Percentiles rank a stretch among this genome's conserved stretches.
phyloP scores from a whole-genome alignment of 345 rosid species.

The Populus nigra region DNA sequence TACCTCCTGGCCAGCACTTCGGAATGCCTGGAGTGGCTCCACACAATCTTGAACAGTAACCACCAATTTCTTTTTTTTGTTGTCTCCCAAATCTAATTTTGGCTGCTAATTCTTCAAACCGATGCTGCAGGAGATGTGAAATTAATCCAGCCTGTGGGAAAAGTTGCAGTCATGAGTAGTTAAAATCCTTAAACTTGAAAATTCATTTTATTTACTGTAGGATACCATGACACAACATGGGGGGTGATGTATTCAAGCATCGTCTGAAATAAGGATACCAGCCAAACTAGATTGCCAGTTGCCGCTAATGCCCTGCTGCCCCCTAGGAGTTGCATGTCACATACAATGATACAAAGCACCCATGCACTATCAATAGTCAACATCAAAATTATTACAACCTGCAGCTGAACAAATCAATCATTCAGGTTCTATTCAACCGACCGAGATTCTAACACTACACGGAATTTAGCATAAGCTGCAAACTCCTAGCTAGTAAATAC shows the following conservation, averaged over 20 bases:
- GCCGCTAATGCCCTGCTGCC: not conserved
- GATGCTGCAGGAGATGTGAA: conserved; percentile 67
- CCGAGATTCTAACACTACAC: not conserved
- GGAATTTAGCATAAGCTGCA: not conserved
- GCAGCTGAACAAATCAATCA: not conserved
- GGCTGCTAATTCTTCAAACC: conserved; percentile 65
- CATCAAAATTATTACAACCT: not conserved
- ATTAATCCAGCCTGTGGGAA: conserved; percentile 57
- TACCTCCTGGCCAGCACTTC: conserved; percentile 67
- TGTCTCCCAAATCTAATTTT: conserved; percentile 40
- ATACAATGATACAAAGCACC: too few relatives aligned
- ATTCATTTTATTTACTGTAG: not conserved
- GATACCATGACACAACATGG: not conserved
- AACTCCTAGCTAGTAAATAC: not conserved
- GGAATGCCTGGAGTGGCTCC: conserved; percentile 96
- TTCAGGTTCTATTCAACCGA: not conserved
- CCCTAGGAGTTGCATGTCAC: not conserved
- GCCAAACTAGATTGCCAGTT: not conserved
- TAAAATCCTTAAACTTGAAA: not conserved
- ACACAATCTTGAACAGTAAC: conserved; percentile 81
- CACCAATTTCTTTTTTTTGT: conserved; percentile 51
- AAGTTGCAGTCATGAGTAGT: not conserved
- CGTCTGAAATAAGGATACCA: not conserved
- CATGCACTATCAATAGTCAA: not conserved
- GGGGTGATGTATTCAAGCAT: not conserved